These are phyloP conservation scores for Pseudocercospora vitis DNA, from an alignment of 2,329 filamentous ascomycete species.

Conservation along the genomic window DNA sequence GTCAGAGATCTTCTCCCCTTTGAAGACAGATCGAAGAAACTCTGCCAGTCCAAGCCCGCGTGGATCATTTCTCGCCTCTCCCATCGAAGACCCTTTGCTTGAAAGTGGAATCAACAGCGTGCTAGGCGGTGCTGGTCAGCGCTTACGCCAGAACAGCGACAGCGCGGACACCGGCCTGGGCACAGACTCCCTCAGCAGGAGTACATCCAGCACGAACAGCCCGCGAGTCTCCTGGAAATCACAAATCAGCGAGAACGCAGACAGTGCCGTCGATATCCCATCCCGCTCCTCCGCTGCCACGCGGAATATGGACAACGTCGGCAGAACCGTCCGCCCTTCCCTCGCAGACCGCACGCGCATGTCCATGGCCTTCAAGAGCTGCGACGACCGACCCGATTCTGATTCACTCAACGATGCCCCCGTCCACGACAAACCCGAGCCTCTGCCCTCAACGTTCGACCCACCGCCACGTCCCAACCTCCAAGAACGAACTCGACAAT, in stretches of 20 bases:
- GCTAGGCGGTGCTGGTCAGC: constrained; percentile 16
- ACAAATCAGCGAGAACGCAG: constrained; percentile 22
- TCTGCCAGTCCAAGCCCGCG: constrained; percentile 13
- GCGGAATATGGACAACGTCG: constrained; percentile 14
- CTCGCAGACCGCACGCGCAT: constrained; percentile 50
- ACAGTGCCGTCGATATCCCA: constrained; percentile 23
- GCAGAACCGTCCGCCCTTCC: constrained; percentile 38
- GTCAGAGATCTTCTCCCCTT: constrained; percentile 38
- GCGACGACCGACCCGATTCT: constrained; percentile 8
- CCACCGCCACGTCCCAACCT: constrained; percentile 49
- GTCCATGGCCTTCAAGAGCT: constrained; percentile 43
- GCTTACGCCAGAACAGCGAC: constrained; percentile 20
- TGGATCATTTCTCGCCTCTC: constrained; percentile 23
- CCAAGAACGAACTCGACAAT: constrained; percentile 76
- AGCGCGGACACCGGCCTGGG: constrained; percentile 12
- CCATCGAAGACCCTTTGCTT: constrained; percentile 20
- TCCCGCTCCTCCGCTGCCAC: constrained; percentile 1
- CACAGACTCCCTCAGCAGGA: constrained; percentile 13
- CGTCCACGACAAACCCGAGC: constrained; percentile 20
- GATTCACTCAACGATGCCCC: background rate
- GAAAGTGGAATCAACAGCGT: constrained; percentile 12
- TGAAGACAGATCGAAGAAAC: constrained; percentile 32
- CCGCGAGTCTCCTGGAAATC: constrained; percentile 12
- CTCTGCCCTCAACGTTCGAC: background rate
- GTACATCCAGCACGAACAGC: constrained; percentile 19